A percentile compares a stretch with the other conserved stretches of the same genome.
Evolutionary conservation across 257 asterid genomes (phyloP).

Genomic region (Datura wrightii): DNA sequence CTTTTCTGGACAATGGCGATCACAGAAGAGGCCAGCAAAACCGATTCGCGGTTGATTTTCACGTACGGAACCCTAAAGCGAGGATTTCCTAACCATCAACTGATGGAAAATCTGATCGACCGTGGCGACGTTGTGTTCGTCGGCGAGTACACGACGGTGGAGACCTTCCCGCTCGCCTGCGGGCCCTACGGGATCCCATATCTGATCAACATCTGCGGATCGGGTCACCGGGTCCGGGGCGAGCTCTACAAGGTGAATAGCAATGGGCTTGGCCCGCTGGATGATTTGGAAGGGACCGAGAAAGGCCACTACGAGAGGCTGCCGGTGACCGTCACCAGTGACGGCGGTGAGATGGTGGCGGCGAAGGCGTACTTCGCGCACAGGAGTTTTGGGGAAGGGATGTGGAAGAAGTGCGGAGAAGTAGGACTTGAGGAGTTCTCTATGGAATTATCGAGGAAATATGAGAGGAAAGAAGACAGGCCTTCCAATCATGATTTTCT

Average conservation of each 20-base stretch:
- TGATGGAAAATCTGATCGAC: slow-evolving; percentile 47
- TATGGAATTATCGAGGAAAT: slow-evolving; percentile 53
- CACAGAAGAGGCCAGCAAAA: neutral
- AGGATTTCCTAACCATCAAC: slow-evolving; percentile 69
- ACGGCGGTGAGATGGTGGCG: slow-evolving; percentile 35
- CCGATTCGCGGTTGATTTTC: slow-evolving; percentile 50
- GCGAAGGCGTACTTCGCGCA: slow-evolving; percentile 73
- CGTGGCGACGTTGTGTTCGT: slow-evolving; percentile 50
- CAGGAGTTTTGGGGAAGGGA: slow-evolving; percentile 57
- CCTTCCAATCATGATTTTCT: slow-evolving; percentile 43
- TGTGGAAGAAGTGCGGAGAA: slow-evolving; percentile 72
- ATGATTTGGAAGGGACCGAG: slow-evolving; percentile 68
- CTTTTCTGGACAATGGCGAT: neutral
- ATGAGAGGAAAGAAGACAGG: slow-evolving; percentile 60
- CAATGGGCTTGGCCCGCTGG: slow-evolving; percentile 50
- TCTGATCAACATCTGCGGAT: slow-evolving; percentile 61
- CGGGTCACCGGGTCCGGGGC: slow-evolving; percentile 57
- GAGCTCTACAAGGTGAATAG: slow-evolving; percentile 66
- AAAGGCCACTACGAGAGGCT: slow-evolving; percentile 70
- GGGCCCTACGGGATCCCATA: slow-evolving; percentile 85
- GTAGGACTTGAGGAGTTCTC: slow-evolving; percentile 56
- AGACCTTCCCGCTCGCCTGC: slow-evolving; percentile 62
- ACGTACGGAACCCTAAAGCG: slow-evolving; percentile 79
- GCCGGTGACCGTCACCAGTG: slow-evolving; percentile 44
- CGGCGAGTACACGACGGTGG: slow-evolving; percentile 56